Evolutionary conservation across 1,284 basidiomycete species (phyloP), one percentile per base, ranked within the genome.

Genomic region (Cryptococcus amylolentus): DNA sequence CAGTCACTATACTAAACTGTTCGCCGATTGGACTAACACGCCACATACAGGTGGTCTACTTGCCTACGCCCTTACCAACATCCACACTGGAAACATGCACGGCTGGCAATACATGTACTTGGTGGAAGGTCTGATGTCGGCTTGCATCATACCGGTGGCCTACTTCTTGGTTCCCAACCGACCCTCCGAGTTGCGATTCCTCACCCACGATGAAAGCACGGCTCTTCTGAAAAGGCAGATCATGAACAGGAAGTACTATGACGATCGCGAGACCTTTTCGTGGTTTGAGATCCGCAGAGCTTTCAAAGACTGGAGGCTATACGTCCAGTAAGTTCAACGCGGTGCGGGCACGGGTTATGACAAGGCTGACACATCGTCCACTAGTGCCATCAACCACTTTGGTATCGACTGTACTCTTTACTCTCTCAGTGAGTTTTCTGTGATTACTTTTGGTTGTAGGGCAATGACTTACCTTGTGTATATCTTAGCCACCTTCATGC

Each of bases 61-160:
- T 20, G 40, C 40, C 40, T 41, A 41, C 40, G 40, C 40, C 18
- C 40, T 41, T 20, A 41, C 40, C 40, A 41, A 41, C 40, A 41
- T 41, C 12, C 56, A 66, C 14, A 50, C 47, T 8, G 57, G 54
- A 6, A 45, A n/a, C 16, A 37, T 63, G 26, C 51, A 55, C 9
- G 64, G 64, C 14, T 65, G 61, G 61, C 64, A 65, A 49, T 63
- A 52, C 38, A 52, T 65, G 27, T 65, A 63, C 45, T 49, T 57
- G 49, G 61, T 63, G 49, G 64, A 63, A 47, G 66, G 67, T 3
- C 14, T 59, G n/a, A 51, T 70, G 23, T 64, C 68, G 1, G 27
- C 60, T 20, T 31, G 45, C 3, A 49, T 65, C 13, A 55, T 46
- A 5, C 62, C 65, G 9, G 49, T 64, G 28, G 55, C 60, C 5